These are phyloP conservation scores for Diversispora eburnea DNA, from an alignment of 192 early-diverging fungal species.

Conservation along the genomic window DNA sequence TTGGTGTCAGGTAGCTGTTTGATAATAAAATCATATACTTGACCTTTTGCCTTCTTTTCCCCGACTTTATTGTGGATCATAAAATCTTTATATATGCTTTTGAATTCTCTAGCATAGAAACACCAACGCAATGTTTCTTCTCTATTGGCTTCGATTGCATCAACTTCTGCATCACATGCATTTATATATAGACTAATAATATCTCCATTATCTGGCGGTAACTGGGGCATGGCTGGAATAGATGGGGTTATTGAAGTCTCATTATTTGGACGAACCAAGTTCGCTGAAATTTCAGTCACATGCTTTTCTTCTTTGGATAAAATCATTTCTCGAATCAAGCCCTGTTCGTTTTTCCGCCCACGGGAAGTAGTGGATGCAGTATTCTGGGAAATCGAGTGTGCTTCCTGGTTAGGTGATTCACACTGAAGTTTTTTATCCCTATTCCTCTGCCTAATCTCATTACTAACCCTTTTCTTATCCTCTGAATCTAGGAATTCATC, in stretches of 20 bases:
- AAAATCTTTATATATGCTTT: constrained; percentile 8
- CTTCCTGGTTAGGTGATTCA: constrained; percentile 9
- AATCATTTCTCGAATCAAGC: constrained; percentile 19
- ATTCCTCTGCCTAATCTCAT: too few relatives aligned
- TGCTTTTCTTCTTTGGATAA: background rate
- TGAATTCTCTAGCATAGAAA: constrained; percentile 9
- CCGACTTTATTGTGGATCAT: background rate
- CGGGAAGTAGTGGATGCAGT: background rate
- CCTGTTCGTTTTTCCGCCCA: background rate
- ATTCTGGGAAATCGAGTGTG: constrained; percentile 14
- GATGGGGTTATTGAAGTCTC: background rate
- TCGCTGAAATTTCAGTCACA: constrained; percentile 18
- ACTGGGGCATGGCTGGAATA: background rate
- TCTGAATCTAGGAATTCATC: too few relatives aligned
- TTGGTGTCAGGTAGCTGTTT: background rate
- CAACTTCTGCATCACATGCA: too few relatives aligned
- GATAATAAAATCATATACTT: constrained; percentile 18
- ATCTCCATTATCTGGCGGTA: background rate
- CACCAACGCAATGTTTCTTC: too few relatives aligned
- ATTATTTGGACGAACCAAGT: background rate
- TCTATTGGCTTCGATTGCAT: too few relatives aligned
- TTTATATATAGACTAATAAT: too few relatives aligned
- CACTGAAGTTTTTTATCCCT: background rate
- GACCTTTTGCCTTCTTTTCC: constrained; percentile 6
- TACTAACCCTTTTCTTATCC: too few relatives aligned